A percentile compares a stretch with the other conserved stretches of the same genome.
Conservation (phyloP, 306 rosid species). For the Parietaria judaica region DNA sequence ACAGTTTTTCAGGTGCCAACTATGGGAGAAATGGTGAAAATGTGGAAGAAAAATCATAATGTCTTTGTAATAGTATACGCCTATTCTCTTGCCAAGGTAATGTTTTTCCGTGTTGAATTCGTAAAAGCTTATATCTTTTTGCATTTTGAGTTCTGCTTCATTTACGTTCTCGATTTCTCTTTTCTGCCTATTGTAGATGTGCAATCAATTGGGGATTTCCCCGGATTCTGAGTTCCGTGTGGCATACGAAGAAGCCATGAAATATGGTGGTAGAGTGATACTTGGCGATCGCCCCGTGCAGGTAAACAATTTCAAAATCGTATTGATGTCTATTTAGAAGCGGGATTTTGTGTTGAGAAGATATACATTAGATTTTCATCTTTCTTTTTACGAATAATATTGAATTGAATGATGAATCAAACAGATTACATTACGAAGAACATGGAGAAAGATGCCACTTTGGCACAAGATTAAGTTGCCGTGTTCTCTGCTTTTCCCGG, state of each 20-base stretch:
- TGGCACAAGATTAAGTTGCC: conserved; percentile 80
- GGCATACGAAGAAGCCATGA: conserved; percentile 90
- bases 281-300: conserved; percentile 98
- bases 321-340: neutral
- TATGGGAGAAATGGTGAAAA: conserved; percentile 59
- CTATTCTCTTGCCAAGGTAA: conserved; percentile 95
- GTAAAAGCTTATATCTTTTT: no score
- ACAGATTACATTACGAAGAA: conserved; percentile 81
- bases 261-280: conserved; percentile 85
- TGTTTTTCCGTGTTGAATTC: neutral
- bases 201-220: conserved; percentile 72
- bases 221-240: conserved; percentile 96
- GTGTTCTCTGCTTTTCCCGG: conserved; percentile 60
- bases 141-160: no score
- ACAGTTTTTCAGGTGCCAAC: conserved; percentile 67
- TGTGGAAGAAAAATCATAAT: conserved; percentile 81
- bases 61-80: conserved; percentile 71
- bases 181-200: conserved; percentile 47
- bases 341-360: neutral
- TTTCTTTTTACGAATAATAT: no score
- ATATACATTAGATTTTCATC: neutral
- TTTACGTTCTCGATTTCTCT: neutral
- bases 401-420: conserved; percentile 19
- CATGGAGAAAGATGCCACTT: conserved; percentile 92
- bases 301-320: conserved; percentile 34